Evolutionary conservation across 352 stramenopile genomes (phyloP).

Genomic region (Phytophthora agathidicida): DNA sequence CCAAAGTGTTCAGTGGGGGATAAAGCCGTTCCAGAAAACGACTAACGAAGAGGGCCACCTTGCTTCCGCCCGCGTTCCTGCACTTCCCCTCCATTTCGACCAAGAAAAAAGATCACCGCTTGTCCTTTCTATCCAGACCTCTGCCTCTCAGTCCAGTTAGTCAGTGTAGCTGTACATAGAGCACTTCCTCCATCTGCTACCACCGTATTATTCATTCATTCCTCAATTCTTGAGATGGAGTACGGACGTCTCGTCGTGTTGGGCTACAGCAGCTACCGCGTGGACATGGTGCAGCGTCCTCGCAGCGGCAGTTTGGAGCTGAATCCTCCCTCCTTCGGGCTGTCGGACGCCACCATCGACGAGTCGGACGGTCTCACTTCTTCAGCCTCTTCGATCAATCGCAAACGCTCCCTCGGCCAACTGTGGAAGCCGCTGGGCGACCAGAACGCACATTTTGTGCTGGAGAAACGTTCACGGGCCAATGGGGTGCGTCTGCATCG

Average conservation of each 20-base stretch:
- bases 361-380: conserved; percentile 7
- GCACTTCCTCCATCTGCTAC: conserved; percentile 12
- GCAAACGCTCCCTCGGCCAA: conserved; percentile 57
- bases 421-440: conserved; percentile 76
- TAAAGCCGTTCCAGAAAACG: too few species aligned
- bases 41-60: not conserved
- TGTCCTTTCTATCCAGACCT: conserved; percentile 1
- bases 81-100: not conserved
- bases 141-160: not conserved
- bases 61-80: not conserved
- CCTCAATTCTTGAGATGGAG: conserved; percentile 47
- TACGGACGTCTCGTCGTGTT: conserved; percentile 86
- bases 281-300: conserved; percentile 46
- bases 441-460: conserved; percentile 74
- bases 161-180: too few species aligned
- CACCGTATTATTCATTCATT: conserved; percentile 8
- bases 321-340: conserved; percentile 40
- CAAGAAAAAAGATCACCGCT: conserved; percentile 11
- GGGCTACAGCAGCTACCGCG: conserved; percentile 86
- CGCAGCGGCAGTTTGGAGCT: conserved; percentile 22
- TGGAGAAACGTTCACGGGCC: conserved; percentile 46
- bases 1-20: too few species aligned
- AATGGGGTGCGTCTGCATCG: conserved; percentile 60
- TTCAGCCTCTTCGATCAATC: conserved; percentile 5
- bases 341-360: conserved; percentile 26